Evolutionary conservation across 2,329 filamentous ascomycete species (phyloP).

Genomic region (Venturia carpophila): DNA sequence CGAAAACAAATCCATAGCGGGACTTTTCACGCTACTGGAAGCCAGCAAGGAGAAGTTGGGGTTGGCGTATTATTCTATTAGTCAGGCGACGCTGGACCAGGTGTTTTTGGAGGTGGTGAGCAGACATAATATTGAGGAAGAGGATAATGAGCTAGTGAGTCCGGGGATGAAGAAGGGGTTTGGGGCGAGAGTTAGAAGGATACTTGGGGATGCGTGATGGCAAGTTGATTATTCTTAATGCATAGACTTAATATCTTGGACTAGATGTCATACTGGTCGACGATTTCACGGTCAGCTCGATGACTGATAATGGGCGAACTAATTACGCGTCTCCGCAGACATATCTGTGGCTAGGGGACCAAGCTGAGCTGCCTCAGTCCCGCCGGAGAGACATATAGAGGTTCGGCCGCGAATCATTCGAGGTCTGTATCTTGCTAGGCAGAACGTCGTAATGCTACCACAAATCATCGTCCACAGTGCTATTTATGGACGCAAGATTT

Average conservation of each 20-base stretch:
- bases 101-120: conserved; percentile 83
- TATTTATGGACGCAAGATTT: too few species aligned
- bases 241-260: not conserved
- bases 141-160: conserved; percentile 33
- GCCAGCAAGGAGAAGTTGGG: conserved; percentile 59
- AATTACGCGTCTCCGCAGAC: too few species aligned
- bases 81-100: conserved; percentile 79
- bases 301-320: too few species aligned
- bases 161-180: conserved; percentile 4
- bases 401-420: too few species aligned
- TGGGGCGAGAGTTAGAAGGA: conserved; percentile 1
- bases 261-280: too few species aligned
- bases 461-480: too few species aligned
- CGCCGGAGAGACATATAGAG: too few species aligned
- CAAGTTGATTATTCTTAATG: not conserved
- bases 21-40: conserved; percentile 66
- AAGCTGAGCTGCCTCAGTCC: too few species aligned
- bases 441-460: too few species aligned
- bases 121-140: conserved; percentile 70
- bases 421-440: too few species aligned
- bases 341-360: too few species aligned
- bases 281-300: too few species aligned
- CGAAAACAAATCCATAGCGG: conserved; percentile 47
- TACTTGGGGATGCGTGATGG: conserved; percentile 12
- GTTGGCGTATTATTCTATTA: conserved; percentile 79